Base-by-base conservation (phyloP, 441 rosid species). In the Jatropha podagrica region DNA sequence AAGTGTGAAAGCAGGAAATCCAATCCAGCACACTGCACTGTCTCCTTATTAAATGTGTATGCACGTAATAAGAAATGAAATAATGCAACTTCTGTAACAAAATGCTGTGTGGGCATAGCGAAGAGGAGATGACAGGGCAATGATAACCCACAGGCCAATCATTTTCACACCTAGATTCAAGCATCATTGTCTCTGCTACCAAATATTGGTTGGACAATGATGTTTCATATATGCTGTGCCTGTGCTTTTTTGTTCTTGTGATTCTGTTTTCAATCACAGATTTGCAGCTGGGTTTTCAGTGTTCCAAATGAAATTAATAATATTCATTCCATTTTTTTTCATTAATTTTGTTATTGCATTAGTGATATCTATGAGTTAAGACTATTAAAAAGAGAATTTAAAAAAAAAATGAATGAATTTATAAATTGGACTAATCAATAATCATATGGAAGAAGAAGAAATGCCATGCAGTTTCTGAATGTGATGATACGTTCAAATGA, bases 111-210 rank as follows among this genome's bases (percentile, higher is more conserved):
- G 59, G 14, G 38, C 68, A 26, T 11, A 18, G 6, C 59, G 13
- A 26, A 49, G 41, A 38, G 80, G 63, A 52, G 59, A 55, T 68
- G 85, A 82, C 85, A 74, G 62, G 74, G 70, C 82, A 58, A 23
- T 11, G 20, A 8, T 38, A 41, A n/a, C 26, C 4, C 4, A 7
- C 2, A 20, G 58, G 54, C 79, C 75, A 75, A 77, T 80, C 81
- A 71, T 75, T 77, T 75, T 80, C 83, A 27, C 32, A 51, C 71
- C 69, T 55, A 41, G 79, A 68, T 58, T 56, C 42, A 73, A 80
- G 70, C 81, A 74, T 65, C 74, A 41, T 55, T 65, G 51, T 62
- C 65, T 18, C 46, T 49, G 4, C 46, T 40, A 49, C 26, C 20
- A 10, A 18, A 26, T 48, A 52, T 71, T 71, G 65, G 41, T 32